Evolutionary conservation across 371 early-diverging fungal species (phyloP), one percentile per base, ranked within the genome.

Genomic region (Coemansia sp.): DNA sequence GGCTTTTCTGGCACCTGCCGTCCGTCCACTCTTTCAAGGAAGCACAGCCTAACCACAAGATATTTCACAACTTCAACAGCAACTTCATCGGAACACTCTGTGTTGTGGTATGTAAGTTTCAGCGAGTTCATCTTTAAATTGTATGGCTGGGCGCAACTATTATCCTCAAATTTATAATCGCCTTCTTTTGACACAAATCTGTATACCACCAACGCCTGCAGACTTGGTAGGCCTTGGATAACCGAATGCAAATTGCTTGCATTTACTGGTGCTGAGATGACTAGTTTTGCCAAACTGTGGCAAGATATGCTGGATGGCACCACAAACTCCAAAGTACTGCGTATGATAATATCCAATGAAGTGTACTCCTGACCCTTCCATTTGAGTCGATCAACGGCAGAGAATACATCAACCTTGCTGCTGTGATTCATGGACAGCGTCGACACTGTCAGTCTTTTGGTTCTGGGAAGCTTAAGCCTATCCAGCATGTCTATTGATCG

Each of bases 331-430:
- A 26, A 5, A 30, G 41, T 31, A 14, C 55, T 41, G 6, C 26
- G 30, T 6, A 42, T 12, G 30, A 55, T 12, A 39, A 55, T 26
- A 11, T 10, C 30, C 10, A 38, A 3, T 4, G 55, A 6, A 20
- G 39, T 55, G 31, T 41, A 31, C 11, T 11, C 14, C 5, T 42
- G 38, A 7, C 55, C 55, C 14, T 41, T 55, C 55, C 55, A 55
- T 41, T 33, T 11, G 6, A 55, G 42, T 11, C 8, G 20, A 5
- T 30, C 31, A 9, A 33, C 26, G 9, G 33, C 55, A 26, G 40
- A 11, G 14, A 55, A 31, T 26, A 26, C 26, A 8, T 42, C 10
- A 39, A 10, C 10, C 5, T 33, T 41, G 0, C 31, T 5, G 16
- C 1, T 11, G 14, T 35, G 5, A 12, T 41, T 42, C 31, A 55